A percentile compares a stretch with the other conserved stretches of the same genome.
These are phyloP conservation scores for Ganoderma leucocontextum DNA, from an alignment of 1,284 basidiomycete genomes.

Conservation along the genomic window DNA sequence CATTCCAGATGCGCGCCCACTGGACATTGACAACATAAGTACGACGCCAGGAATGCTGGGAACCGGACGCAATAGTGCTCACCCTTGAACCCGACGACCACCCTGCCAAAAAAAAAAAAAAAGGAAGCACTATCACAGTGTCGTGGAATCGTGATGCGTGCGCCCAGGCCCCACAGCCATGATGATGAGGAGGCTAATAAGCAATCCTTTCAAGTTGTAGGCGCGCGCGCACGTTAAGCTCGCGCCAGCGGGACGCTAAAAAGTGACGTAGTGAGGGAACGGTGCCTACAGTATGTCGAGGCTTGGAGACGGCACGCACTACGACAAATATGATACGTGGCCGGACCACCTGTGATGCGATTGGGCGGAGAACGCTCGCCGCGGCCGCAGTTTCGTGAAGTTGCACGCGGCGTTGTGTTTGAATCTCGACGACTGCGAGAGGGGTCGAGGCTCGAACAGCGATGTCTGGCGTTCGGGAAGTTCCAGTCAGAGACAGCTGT, in stretches of 20 bases:
- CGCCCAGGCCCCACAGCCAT: background rate
- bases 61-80: background rate
- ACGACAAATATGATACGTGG: background rate
- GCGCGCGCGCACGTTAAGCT: background rate
- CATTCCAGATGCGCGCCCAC: background rate
- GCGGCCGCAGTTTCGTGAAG: background rate
- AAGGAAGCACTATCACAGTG: background rate
- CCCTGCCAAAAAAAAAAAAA: background rate
- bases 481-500: background rate
- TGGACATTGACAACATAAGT: background rate
- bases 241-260: background rate
- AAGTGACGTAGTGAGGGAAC: slow-evolving; percentile 4
- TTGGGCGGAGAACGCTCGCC: background rate
- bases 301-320: background rate
- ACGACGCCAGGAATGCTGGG: background rate
- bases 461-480: slow-evolving; percentile 1
- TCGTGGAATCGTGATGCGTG: background rate
- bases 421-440: background rate
- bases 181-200: background rate
- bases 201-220: background rate
- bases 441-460: background rate
- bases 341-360: background rate
- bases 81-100: background rate
- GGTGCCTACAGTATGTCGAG: background rate
- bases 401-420: background rate